These are phyloP conservation scores for Rubia yunnanensis DNA, from an alignment of 257 asterid genomes.

Conservation along the genomic window DNA sequence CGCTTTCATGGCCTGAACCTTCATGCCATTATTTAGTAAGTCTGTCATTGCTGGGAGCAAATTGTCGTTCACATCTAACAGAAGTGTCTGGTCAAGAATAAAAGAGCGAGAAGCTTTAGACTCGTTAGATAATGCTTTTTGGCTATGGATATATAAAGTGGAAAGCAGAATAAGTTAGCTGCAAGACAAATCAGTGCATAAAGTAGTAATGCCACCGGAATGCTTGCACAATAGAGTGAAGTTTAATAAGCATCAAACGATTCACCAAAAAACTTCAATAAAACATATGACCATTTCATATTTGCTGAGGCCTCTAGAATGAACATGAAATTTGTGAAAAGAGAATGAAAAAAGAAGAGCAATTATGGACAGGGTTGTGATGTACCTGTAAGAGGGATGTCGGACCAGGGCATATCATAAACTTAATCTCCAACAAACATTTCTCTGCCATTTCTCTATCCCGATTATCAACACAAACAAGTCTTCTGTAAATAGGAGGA, in stretches of 20 bases:
- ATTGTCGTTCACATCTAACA: constrained; percentile 53
- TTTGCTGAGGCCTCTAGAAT: neutral
- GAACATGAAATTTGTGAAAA: neutral
- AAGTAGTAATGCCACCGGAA: neutral
- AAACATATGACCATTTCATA: neutral
- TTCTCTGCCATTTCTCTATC: constrained; percentile 80
- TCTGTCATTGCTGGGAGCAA: constrained; percentile 47
- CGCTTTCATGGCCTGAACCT: constrained; percentile 63
- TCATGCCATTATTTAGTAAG: constrained; percentile 53
- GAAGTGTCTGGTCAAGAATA: constrained; percentile 41
- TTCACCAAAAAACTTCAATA: neutral
- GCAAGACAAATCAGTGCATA: neutral
- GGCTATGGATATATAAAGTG: neutral
- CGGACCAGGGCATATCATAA: constrained; percentile 49
- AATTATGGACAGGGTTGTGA: neutral
- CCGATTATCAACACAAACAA: constrained; percentile 60
- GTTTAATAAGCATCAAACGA: neutral
- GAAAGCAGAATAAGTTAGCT: neutral
- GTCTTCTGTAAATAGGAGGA: constrained; percentile 78
- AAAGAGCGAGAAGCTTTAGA: constrained; percentile 4
- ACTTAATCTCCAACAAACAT: constrained; percentile 55
- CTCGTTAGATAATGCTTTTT: neutral
- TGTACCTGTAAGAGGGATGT: constrained; percentile 56
- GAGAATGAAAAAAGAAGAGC: neutral
- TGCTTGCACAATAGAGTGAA: neutral